Base-by-base conservation (phyloP, 1,139 yeast species). In the Yamadazyma aaseri region DNA sequence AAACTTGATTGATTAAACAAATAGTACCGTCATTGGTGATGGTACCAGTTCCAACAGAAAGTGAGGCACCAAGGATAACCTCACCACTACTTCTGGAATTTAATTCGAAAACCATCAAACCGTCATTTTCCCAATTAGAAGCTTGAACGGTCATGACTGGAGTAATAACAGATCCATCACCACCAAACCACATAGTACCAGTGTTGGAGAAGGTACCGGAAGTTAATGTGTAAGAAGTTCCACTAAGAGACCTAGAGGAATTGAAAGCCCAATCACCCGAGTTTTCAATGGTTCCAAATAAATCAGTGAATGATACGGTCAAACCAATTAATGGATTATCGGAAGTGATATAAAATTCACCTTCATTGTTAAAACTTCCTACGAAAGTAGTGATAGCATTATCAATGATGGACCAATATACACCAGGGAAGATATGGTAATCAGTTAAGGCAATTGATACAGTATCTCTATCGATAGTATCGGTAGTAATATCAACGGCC, bases 401-500 rank as follows among this genome's bases (percentile, higher is more conserved):
- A 40, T 61, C 46, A 28, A 61, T 43, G 17, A 62, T 56, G 13
- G 68, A 60, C 58, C 59, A 62, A 36, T 51, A 56, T 10, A 50
- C 63, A 26, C 56, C 60, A 1, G 51, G 42, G 13, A 11, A 17
- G 20, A 41, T 29, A 25, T 32, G 39, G 20, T 30, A 34, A 20
- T 34, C 18, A n/a, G 39, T 38, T 20, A 36, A 13, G 29, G 28
- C 14, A 12, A 38, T 12, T 11, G 33, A 28, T 4, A 38, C 17
- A 7, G 35, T 22, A 23, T 35, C 37, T 34, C 42, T 39, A 6
- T 36, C 33, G 15, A 39, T 34, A 4, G 20, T 31, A 28, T 39
- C 20, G 17, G 32, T 13, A 7, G 40, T 39, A 11, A 39, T 35
- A 15, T 39, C 42, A 13, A 28, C 28, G 21, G 38, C 37, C 9